A percentile compares a stretch with the other conserved stretches of the same genome.
Conservation (phyloP, 148 eudicot genomes). For the Diospyros kaki region DNA sequence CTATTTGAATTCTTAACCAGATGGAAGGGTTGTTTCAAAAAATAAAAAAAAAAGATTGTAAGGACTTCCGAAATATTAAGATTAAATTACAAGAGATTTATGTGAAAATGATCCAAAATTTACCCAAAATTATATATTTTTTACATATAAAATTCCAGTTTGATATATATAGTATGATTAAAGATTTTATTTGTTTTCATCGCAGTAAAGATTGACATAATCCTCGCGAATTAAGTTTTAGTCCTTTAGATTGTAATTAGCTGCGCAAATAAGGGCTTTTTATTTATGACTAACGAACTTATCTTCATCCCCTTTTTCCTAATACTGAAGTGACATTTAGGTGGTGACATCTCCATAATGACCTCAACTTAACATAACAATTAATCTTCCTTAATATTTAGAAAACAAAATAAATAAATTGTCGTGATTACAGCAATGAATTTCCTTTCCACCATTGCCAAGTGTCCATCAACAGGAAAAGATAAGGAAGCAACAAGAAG, state of each 20-base stretch:
- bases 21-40: too few species aligned
- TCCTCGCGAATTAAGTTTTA: too few species aligned
- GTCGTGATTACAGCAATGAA: not conserved
- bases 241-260: not conserved
- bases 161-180: too few species aligned
- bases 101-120: too few species aligned
- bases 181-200: too few species aligned
- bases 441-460: not conserved
- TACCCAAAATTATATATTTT: too few species aligned
- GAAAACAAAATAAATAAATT: not conserved
- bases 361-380: not conserved
- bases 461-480: not conserved
- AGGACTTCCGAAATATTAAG: too few species aligned
- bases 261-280: not conserved
- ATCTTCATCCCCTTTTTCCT: not conserved
- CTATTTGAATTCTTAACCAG: too few species aligned
- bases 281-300: not conserved
- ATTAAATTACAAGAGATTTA: too few species aligned
- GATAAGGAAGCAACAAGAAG: not conserved
- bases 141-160: too few species aligned
- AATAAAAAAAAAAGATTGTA: too few species aligned
- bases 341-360: constrained; percentile 2
- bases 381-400: not conserved
- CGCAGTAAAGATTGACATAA: too few species aligned
- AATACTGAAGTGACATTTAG: not conserved